phyloP scores from a whole-genome alignment of 495 filamentous ascomycete species.

The Massariosphaeria phaeospora region DNA sequence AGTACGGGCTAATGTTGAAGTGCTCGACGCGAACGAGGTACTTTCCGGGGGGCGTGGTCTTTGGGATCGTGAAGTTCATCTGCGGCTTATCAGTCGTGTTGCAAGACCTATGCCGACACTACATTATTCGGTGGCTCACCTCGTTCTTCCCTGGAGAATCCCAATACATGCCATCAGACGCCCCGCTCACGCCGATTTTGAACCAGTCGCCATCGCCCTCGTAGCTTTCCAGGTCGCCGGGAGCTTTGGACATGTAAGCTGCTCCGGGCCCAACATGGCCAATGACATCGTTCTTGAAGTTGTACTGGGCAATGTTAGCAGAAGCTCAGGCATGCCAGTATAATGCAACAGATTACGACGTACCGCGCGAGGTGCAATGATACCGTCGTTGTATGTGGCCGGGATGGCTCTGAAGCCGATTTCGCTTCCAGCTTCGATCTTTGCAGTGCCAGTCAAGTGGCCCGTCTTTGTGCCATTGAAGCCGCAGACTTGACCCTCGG shows the following conservation, averaged over 20 bases:
- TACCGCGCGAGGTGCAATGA: too few relatives aligned
- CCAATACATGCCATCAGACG: constrained; percentile 1
- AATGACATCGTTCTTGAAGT: not conserved
- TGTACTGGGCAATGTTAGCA: not conserved
- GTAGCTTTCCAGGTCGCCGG: constrained; percentile 8
- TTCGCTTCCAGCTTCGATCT: not conserved
- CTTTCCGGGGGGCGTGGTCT: constrained; percentile 15
- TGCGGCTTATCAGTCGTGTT: not conserved
- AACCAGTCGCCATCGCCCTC: constrained; percentile 17
- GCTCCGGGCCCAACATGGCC: constrained; percentile 4
- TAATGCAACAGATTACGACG: too few relatives aligned
- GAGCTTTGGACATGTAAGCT: constrained; percentile 15
- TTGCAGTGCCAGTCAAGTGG: not conserved
- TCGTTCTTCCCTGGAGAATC: not conserved
- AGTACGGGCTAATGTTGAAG: not conserved
- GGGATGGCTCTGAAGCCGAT: not conserved
- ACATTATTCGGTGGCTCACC: not conserved
- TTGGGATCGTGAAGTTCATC: constrained; percentile 15
- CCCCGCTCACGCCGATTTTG: constrained; percentile 2
- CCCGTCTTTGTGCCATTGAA: constrained; percentile 5
- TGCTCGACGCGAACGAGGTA: constrained; percentile 17
- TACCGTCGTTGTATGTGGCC: not conserved
- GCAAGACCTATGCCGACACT: not conserved
- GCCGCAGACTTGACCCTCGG: constrained; percentile 1
- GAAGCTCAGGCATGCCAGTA: not conserved